Conservation (phyloP, 2,329 filamentous ascomycete genomes). For the Epichloe gansuensis region DNA sequence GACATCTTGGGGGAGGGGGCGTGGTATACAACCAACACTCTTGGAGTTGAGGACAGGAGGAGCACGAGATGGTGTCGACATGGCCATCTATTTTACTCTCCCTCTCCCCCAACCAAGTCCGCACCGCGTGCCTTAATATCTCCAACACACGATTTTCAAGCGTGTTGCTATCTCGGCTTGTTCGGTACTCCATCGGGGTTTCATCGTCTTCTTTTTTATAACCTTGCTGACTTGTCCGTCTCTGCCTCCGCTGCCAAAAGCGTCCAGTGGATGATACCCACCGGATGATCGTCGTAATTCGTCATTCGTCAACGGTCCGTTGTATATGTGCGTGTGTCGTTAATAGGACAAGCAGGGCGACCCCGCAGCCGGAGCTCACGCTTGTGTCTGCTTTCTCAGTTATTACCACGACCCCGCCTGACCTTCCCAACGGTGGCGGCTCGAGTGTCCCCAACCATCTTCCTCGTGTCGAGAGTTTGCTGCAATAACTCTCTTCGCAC, state of each 20-base stretch:
- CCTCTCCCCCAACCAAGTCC: not conserved
- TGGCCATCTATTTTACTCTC: not conserved
- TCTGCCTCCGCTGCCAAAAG: not conserved
- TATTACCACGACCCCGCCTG: conserved; percentile 1
- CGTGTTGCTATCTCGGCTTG: conserved; percentile 1
- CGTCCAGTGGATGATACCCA: not conserved
- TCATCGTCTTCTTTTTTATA: not conserved
- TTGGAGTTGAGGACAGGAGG: not conserved
- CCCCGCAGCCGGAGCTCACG: conserved; percentile 2
- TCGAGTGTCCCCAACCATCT: not conserved
- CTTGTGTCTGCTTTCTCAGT: not conserved
- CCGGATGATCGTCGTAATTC: not conserved
- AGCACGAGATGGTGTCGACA: not conserved
- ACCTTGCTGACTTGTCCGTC: not conserved
- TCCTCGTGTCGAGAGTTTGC: not conserved
- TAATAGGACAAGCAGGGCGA: not conserved
- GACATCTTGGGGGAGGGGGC: not conserved
- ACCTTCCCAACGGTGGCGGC: conserved; percentile 3
- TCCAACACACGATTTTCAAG: not conserved
- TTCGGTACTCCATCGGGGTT: conserved; percentile 4
- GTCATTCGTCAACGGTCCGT: not conserved
- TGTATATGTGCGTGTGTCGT: not conserved
- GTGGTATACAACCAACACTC: not conserved
- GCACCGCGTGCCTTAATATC: not conserved
- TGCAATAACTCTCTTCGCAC: not conserved